Evolutionary conservation across 441 rosid species (phyloP).

Genomic region (Croton setiger): DNA sequence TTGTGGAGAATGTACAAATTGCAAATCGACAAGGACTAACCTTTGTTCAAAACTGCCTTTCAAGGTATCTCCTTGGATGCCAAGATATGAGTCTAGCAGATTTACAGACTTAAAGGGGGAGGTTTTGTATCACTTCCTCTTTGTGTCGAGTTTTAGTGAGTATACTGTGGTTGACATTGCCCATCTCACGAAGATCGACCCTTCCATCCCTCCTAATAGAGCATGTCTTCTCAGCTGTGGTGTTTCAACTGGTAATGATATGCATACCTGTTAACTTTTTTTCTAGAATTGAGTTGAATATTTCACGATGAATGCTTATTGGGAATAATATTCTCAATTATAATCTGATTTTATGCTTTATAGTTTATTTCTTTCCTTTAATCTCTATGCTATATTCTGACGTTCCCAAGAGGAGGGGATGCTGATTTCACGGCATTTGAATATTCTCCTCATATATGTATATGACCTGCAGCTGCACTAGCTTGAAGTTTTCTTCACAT

Average conservation of each 20-base stretch:
- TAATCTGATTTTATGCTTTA: no score
- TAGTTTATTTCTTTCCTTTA: no score
- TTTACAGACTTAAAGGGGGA: conserved; percentile 73
- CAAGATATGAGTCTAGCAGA: conserved; percentile 66
- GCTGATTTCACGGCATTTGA: background rate
- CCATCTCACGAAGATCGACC: conserved; percentile 61
- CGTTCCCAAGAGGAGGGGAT: background rate
- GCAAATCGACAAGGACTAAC: conserved; percentile 67
- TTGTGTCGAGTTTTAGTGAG: conserved; percentile 71
- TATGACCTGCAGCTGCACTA: background rate
- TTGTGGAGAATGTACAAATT: conserved; percentile 69
- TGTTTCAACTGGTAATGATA: conserved; percentile 62
- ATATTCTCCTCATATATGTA: background rate
- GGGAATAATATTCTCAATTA: no score
- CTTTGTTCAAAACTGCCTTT: conserved; percentile 69
- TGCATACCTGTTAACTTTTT: background rate
- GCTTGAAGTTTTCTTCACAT: background rate
- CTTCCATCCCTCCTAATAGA: conserved; percentile 54
- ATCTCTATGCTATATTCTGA: background rate
- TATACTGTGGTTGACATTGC: conserved; percentile 71
- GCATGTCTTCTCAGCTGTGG: conserved; percentile 92
- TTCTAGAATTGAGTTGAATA: background rate
- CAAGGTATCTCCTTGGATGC: conserved; percentile 72
- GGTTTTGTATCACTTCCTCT: conserved; percentile 59
- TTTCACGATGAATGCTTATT: no score